Evolutionary conservation across 352 stramenopile genomes (phyloP).

Genomic region (Phytophthora tentaculata): DNA sequence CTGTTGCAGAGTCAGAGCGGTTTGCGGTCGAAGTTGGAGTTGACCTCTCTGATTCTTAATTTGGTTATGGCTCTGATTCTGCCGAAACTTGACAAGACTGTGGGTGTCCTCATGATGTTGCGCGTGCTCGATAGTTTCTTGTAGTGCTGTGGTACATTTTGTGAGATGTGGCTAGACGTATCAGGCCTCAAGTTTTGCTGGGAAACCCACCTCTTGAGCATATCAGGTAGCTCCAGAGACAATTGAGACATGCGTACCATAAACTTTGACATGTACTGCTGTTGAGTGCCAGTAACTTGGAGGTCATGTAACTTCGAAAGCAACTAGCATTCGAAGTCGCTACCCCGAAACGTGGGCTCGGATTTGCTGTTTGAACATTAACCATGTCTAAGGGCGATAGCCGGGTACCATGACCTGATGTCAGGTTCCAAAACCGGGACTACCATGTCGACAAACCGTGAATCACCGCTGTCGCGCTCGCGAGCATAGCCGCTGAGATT

Average conservation of each 20-base stretch:
- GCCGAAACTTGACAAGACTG: background rate
- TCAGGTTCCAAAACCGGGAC: background rate
- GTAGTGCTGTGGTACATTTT: slow-evolving; percentile 8
- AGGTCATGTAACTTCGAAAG: slow-evolving; percentile 5
- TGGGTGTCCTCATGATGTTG: slow-evolving; percentile 12
- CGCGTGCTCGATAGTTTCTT: slow-evolving; percentile 10
- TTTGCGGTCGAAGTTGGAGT: background rate
- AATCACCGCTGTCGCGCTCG: background rate
- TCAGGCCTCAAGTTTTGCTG: slow-evolving; percentile 5
- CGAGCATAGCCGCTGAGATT: background rate
- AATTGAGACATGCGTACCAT: background rate
- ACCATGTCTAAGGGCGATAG: background rate
- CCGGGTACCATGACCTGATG: background rate
- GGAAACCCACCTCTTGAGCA: slow-evolving; percentile 4
- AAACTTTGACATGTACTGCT: slow-evolving; percentile 9
- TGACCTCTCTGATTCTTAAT: background rate
- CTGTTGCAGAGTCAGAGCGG: no score
- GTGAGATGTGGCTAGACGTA: slow-evolving; percentile 8
- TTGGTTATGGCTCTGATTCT: background rate
- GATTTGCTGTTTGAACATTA: slow-evolving; percentile 6
- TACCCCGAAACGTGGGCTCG: background rate
- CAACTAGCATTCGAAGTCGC: slow-evolving; percentile 5
- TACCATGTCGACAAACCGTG: background rate
- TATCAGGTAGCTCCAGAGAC: background rate
- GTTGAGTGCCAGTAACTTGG: background rate